These are phyloP conservation scores for Pachysolen tannophilus DNA, from an alignment of 805 yeast genomes.

Conservation along the genomic window DNA sequence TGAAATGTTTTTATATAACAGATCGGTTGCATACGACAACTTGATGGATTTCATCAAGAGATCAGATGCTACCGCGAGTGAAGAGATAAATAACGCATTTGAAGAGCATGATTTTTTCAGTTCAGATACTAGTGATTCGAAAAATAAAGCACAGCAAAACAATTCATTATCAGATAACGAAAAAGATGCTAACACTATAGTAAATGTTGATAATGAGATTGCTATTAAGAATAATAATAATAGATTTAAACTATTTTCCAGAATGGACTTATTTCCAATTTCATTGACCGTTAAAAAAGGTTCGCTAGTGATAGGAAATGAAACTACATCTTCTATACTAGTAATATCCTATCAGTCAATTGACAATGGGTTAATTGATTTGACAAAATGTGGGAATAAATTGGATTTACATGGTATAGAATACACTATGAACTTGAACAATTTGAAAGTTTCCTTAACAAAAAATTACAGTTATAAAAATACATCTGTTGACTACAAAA, in stretches of 20 bases:
- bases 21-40: slow-evolving; percentile 68
- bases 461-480: slow-evolving; percentile 63
- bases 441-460: slow-evolving; percentile 52
- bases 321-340: slow-evolving; percentile 63
- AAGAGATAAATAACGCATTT: background rate
- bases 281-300: slow-evolving; percentile 53
- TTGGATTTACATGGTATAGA: slow-evolving; percentile 51
- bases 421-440: slow-evolving; percentile 35
- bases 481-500: background rate
- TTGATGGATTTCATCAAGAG: slow-evolving; percentile 29
- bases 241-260: slow-evolving; percentile 10
- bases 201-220: slow-evolving; percentile 4
- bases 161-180: background rate
- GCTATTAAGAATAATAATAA: slow-evolving; percentile 1
- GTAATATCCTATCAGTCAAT: slow-evolving; percentile 46
- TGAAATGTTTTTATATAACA: slow-evolving; percentile 78
- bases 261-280: slow-evolving; percentile 49
- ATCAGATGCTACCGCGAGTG: slow-evolving; percentile 4
- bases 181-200: background rate
- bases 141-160: background rate
- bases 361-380: slow-evolving; percentile 53
- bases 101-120: too few species aligned
- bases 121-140: background rate
- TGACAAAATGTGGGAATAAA: slow-evolving; percentile 31
- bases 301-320: slow-evolving; percentile 74